phyloP scores from a whole-genome alignment of 805 yeast species.

The Sugiyamaella valdiviana region DNA sequence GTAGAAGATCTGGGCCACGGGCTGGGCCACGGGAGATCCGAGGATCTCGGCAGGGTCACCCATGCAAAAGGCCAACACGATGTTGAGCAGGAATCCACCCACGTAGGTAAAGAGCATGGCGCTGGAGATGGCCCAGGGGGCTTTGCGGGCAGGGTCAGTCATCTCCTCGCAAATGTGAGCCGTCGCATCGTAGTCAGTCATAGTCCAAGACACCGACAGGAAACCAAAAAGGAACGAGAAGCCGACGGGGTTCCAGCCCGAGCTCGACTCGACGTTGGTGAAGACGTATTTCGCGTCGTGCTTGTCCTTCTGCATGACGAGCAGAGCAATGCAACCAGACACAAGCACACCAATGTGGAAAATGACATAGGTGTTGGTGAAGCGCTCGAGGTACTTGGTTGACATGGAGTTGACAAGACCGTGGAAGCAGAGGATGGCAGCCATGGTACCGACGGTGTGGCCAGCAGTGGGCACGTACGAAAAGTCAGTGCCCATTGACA shows the following conservation, averaged over 20 bases:
- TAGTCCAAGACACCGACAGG: slow-evolving; percentile 70
- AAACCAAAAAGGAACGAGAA: slow-evolving; percentile 72
- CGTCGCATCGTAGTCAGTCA: slow-evolving; percentile 78
- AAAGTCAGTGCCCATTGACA: slow-evolving; percentile 30
- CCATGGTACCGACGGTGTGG: slow-evolving; percentile 30
- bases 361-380: slow-evolving; percentile 20
- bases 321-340: slow-evolving; percentile 19
- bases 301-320: slow-evolving; percentile 18
- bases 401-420: slow-evolving; percentile 19
- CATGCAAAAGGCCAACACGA: slow-evolving; percentile 64
- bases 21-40: slow-evolving; percentile 71
- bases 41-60: slow-evolving; percentile 65
- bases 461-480: slow-evolving; percentile 27
- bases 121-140: slow-evolving; percentile 65
- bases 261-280: slow-evolving; percentile 28
- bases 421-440: slow-evolving; percentile 18
- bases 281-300: slow-evolving; percentile 21
- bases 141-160: slow-evolving; percentile 61
- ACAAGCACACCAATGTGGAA: slow-evolving; percentile 18
- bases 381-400: slow-evolving; percentile 18
- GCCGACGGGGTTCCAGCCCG: slow-evolving; percentile 60
- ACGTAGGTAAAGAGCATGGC: slow-evolving; percentile 59
- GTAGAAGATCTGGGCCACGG: slow-evolving; percentile 66
- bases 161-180: slow-evolving; percentile 82
- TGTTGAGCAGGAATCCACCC: slow-evolving; percentile 65